Base-by-base conservation (phyloP, 148 eudicot genomes). In the Fagopyrum homotropicum region DNA sequence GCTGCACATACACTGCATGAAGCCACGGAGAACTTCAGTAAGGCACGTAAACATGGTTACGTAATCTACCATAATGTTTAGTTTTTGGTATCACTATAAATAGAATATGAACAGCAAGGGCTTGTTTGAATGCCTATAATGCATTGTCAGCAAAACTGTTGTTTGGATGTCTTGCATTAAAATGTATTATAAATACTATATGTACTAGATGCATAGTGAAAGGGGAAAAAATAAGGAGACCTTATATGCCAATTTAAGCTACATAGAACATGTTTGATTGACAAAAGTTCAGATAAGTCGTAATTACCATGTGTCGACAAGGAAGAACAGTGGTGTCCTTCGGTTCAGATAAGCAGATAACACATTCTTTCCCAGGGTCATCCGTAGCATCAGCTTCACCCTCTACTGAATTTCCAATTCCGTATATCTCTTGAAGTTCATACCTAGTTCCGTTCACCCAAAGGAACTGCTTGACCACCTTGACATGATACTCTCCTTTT, bases 291-390 rank as follows among this genome's bases (percentile, higher is more conserved):
- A 46, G 73, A 17, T 4, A 69, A 56, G 51, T 11, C 2, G 64
- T 69, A 74, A 40, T 80, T 88, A 90, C 98, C 99, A 95, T 95
- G 86, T 95, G 99, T 72, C 99, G 85, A 80, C 99, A 95, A 5
- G 98, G 99, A 61, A 95, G 98, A 52, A 95, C 98, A 45, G 99
- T 88, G 1, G 94, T 95, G 81, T 95, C 99, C 74, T 90, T 84
- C 50, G 99, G 99, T 79, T 92, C 99, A 0, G 99, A 92, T 75
- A 95, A 84, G 88, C 99, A 95, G 81, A 95, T 90, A 72, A 95
- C 99, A 75, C 99, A 95, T 79, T 92, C 99, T 86, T 95, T 95
- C 48, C 99, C 99, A 17, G 97, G 91, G 78, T 92, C 98, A 85
- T 87, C 89, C 14, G 7, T 46, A 70, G 77, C 88, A 75, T 91